These are phyloP conservation scores for Euphorbia celastroides DNA, from an alignment of 441 rosid genomes.

Conservation along the genomic window DNA sequence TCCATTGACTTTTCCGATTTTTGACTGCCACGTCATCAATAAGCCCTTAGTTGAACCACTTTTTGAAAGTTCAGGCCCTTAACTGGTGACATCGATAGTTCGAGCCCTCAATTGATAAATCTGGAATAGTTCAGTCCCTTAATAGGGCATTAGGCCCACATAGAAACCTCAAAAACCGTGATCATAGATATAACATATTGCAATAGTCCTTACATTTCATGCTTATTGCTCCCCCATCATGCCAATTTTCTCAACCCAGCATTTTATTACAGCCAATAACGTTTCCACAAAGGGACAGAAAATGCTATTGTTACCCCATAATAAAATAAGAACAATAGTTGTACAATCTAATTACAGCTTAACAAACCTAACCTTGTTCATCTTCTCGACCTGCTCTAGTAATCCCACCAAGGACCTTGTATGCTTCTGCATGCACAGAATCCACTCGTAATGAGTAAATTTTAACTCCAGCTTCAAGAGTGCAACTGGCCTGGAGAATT, in stretches of 20 bases:
- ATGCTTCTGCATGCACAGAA: constrained; percentile 88
- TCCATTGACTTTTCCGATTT: too few species aligned
- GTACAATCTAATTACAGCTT: neutral
- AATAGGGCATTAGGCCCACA: too few species aligned
- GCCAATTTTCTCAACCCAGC: neutral
- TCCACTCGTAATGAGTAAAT: constrained; percentile 86
- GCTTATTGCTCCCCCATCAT: neutral
- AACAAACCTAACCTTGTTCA: constrained; percentile 50
- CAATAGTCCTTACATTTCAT: neutral
- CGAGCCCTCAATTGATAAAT: too few species aligned
- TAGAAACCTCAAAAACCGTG: neutral
- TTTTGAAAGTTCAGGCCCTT: too few species aligned
- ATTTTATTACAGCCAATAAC: neutral
- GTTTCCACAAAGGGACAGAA: neutral
- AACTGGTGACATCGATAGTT: too few species aligned
- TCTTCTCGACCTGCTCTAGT: constrained; percentile 68
- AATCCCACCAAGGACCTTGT: constrained; percentile 89
- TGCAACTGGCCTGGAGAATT: constrained; percentile 73
- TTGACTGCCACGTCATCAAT: too few species aligned
- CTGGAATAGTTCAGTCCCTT: too few species aligned
- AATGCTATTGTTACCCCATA: neutral
- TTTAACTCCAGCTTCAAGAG: constrained; percentile 95
- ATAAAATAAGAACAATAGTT: neutral
- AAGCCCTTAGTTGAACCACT: too few species aligned
- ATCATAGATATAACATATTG: neutral